These are phyloP conservation scores for Aspergillus luchuensis DNA, from an alignment of 2,329 filamentous ascomycete species.

Conservation along the genomic window DNA sequence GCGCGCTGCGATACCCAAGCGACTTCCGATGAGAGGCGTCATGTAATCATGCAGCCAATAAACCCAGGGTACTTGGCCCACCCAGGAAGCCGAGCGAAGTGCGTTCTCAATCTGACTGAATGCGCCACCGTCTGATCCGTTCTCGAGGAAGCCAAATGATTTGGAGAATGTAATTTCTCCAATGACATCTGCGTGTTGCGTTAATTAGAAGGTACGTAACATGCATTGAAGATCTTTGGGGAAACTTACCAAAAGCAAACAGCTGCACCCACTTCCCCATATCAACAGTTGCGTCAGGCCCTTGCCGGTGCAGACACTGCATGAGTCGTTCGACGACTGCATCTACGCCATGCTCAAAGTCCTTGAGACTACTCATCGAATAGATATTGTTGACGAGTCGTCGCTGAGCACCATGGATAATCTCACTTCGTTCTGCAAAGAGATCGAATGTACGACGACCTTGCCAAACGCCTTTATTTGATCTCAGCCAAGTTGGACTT, in stretches of 20 bases:
- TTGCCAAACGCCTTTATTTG: background rate
- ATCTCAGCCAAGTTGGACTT: background rate
- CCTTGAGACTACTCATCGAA: background rate
- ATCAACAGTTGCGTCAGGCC: background rate
- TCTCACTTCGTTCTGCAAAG: background rate
- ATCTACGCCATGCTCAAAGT: background rate
- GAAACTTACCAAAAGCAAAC: background rate
- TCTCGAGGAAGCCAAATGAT: background rate
- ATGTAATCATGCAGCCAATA: background rate
- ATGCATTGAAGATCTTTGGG: accelerated
- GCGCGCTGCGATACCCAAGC: background rate
- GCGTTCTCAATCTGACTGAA: background rate
- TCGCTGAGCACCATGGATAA: background rate
- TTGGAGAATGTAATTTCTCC: background rate
- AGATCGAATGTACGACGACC: background rate
- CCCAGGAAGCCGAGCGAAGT: background rate
- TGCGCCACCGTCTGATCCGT: background rate
- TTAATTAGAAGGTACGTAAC: background rate
- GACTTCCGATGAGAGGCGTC: background rate
- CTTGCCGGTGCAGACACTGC: background rate
- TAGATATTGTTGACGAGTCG: background rate
- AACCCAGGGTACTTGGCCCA: background rate
- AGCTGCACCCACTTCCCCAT: background rate
- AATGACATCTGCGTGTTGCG: background rate
- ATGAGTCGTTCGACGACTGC: background rate